Percentiles rank a stretch among this genome's conserved stretches.
Conservation (phyloP, 2,329 filamentous ascomycete species). For the Thermoascus crustaceus region DNA sequence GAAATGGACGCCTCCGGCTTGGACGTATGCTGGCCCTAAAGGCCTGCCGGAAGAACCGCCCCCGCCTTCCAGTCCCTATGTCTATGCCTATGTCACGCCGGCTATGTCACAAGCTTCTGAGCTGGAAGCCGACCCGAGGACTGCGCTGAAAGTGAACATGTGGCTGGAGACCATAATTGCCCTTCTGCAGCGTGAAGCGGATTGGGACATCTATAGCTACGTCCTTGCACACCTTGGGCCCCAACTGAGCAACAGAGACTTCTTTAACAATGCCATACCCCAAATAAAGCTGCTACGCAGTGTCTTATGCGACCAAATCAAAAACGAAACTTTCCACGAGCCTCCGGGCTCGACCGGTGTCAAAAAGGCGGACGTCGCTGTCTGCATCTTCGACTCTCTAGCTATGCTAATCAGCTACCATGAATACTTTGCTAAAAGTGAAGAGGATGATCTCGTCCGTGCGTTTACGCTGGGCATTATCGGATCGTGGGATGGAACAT, state of each 20-base stretch:
- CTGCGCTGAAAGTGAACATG: conserved; percentile 50
- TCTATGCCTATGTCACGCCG: conserved; percentile 41
- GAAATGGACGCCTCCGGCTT: conserved; percentile 40
- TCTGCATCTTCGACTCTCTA: conserved; percentile 78
- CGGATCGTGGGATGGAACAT: conserved; percentile 73
- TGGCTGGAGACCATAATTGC: conserved; percentile 73
- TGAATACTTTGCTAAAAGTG: conserved; percentile 68
- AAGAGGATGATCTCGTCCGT: conserved; percentile 82
- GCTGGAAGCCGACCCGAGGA: conserved; percentile 22
- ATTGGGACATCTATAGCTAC: conserved; percentile 93
- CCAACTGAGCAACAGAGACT: conserved; percentile 79
- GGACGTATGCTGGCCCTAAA: conserved; percentile 49
- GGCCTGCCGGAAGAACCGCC: conserved; percentile 48
- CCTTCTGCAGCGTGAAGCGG: conserved; percentile 64
- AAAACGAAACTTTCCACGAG: conserved; percentile 67
- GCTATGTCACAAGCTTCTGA: conserved; percentile 23
- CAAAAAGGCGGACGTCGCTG: conserved; percentile 78
- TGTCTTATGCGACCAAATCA: conserved; percentile 74
- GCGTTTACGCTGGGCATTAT: conserved; percentile 75
- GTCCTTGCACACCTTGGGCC: conserved; percentile 76
- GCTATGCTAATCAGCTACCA: conserved; percentile 89
- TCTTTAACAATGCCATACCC: conserved; percentile 66
- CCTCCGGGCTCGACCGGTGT: conserved; percentile 71
- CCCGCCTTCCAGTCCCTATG: conserved; percentile 40
- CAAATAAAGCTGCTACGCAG: conserved; percentile 69